A percentile compares a stretch with the other conserved stretches of the same genome.
phyloP scores from a whole-genome alignment of 2,329 filamentous ascomycete genomes.

The Aspergillaceae sp. region DNA sequence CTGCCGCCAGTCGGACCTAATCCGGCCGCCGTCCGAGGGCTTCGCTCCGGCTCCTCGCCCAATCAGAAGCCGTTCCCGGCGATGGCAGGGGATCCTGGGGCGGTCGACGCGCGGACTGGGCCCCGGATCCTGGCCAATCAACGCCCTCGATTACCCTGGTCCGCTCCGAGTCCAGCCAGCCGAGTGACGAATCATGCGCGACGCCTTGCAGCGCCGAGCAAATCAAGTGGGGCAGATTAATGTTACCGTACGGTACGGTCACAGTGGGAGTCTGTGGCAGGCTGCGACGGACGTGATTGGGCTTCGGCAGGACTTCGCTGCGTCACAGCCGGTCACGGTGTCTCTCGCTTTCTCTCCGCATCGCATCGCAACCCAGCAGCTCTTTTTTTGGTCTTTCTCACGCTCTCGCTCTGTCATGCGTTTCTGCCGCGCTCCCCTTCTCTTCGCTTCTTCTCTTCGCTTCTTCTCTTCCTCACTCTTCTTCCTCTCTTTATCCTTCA shows the following conservation, averaged over 20 bases:
- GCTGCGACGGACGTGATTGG: background rate
- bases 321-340: background rate
- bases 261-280: no score
- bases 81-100: conserved; percentile 7
- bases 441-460: conserved; percentile 8
- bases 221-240: conserved; percentile 4
- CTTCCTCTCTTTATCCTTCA: conserved; percentile 9
- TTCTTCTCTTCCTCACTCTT: conserved; percentile 12
- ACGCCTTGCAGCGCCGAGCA: conserved; percentile 14
- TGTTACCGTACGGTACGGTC: conserved; percentile 10
- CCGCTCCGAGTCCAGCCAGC: conserved; percentile 1
- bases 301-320: background rate
- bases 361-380: conserved; percentile 5
- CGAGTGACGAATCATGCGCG: conserved; percentile 13
- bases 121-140: conserved; percentile 8
- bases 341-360: conserved; percentile 1
- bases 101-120: conserved; percentile 13
- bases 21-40: background rate
- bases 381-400: conserved; percentile 4
- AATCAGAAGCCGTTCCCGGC: conserved; percentile 6
- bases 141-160: background rate
- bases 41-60: conserved; percentile 1
- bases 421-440: conserved; percentile 4
- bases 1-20: background rate
- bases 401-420: conserved; percentile 1